Evolutionary conservation across 1,284 basidiomycete species (phyloP).

Genomic region (Pulveroboletus sp.): DNA sequence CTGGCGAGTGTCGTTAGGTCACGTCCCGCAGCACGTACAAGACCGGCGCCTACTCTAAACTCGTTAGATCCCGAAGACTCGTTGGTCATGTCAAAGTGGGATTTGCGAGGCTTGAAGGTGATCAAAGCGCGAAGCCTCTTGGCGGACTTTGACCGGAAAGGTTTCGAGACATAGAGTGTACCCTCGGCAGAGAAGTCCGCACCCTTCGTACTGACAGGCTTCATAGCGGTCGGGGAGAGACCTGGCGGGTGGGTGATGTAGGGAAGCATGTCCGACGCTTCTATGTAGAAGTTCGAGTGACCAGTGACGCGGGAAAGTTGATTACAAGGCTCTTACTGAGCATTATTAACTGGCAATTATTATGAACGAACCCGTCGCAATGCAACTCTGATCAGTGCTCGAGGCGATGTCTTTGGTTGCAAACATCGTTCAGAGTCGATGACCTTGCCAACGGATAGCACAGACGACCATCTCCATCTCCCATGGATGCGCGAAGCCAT

Average conservation of each 20-base stretch:
- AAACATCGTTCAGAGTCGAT: no score
- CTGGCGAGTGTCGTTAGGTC: constrained; percentile 37
- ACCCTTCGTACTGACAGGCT: constrained; percentile 19
- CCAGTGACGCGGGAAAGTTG: constrained; percentile 15
- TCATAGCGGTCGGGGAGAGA: constrained; percentile 20
- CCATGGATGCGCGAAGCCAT: constrained; percentile 58
- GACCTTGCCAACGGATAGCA: neutral
- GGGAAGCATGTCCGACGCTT: constrained; percentile 11
- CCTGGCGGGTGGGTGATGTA: constrained; percentile 5
- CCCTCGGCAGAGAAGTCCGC: constrained; percentile 60
- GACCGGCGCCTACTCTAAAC: constrained; percentile 68
- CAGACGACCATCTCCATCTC: constrained; percentile 29
- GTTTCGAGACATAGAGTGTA: constrained; percentile 73
- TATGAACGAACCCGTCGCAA: no score
- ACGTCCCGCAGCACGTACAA: neutral
- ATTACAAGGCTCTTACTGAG: constrained; percentile 6
- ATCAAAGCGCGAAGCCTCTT: constrained; percentile 76
- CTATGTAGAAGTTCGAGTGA: neutral
- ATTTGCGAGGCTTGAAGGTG: constrained; percentile 82
- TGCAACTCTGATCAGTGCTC: neutral
- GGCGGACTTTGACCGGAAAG: constrained; percentile 63
- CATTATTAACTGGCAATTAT: no score
- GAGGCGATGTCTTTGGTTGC: no score
- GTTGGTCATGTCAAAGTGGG: constrained; percentile 83
- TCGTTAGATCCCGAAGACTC: constrained; percentile 74